Evolutionary conservation across 2,329 filamentous ascomycete genomes (phyloP), one percentile per base, ranked within the genome.

Genomic region (Blastomyces percursus): DNA sequence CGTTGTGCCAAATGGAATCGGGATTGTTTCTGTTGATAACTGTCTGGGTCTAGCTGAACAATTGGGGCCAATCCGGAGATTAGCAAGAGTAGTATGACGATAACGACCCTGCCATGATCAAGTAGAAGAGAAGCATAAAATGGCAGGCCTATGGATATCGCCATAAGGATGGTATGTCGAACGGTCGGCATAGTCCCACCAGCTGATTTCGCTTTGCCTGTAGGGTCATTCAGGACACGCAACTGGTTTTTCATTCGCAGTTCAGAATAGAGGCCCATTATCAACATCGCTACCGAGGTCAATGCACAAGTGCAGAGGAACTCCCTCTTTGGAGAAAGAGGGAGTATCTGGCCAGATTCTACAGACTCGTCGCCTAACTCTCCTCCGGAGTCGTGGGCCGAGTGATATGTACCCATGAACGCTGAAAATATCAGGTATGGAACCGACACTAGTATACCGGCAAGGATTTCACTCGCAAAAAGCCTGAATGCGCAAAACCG

Each of bases 101-200:
- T 71, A 12, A 80, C 80, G n/a, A 80, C 79, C 61, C 80, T 74
- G 62, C 80, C 76, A 14, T 80, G 82, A 9, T 82, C 83, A 14
- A 85, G 70, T 62, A 83, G 79, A 65, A 83, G 75, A 0, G 80
- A 71, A 9, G 83, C 81, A 68, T 83, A 85, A 67, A 84, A 81
- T 0, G 84, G 84, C 38, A 86, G 68, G 2, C 76, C 71, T 27
- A 82, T 69, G 21, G 78, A 74, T 38, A 75, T 62, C n/a, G 75
- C 68, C 59, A 74, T 77, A 21, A 71, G 67, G 19, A 73, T 59
- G 21, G 74, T 70, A 19, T 63, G 65, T 16, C 65, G 64, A 6
- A 57, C 66, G 0, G 61, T 65, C 8, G 64, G 65, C 1, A 61
- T 42, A 62, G 64, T 67, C 4, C 71, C 24, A 27, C 60, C 65